A percentile compares a stretch with the other conserved stretches of the same genome.
Evolutionary conservation across 371 early-diverging fungal species (phyloP).

Genomic region (Gilbertella persicaria): DNA sequence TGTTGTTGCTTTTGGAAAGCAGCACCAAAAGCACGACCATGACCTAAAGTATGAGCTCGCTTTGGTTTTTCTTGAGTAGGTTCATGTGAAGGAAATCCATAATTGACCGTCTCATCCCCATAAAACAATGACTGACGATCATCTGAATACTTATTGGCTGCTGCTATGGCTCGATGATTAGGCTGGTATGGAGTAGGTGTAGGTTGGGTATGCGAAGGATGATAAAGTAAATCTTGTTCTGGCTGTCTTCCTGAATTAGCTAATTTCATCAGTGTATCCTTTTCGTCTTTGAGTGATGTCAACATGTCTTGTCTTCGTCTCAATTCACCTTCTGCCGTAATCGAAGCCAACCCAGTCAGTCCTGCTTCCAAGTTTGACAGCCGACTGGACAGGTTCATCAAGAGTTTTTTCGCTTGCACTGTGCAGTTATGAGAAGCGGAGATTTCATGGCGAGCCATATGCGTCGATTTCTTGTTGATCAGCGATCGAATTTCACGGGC

Average conservation of each 20-base stretch:
- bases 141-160: background rate
- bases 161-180: background rate
- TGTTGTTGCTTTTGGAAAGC: conserved; percentile 31
- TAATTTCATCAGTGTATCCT: conserved; percentile 59
- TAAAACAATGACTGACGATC: background rate
- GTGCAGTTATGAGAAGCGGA: conserved; percentile 77
- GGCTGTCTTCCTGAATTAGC: conserved; percentile 52
- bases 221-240: conserved; percentile 33
- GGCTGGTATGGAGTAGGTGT: background rate
- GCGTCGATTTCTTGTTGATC: conserved; percentile 69
- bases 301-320: conserved; percentile 81
- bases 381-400: conserved; percentile 54
- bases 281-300: conserved; percentile 70
- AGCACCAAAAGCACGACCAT: conserved; percentile 71
- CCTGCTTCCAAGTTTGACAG: conserved; percentile 60
- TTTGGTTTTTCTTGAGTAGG: conserved; percentile 2
- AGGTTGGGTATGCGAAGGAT: conserved; percentile 6
- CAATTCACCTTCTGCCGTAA: conserved; percentile 71
- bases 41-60: conserved; percentile 8
- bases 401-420: conserved; percentile 78
- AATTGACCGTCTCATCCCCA: conserved; percentile 8
- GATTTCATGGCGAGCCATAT: conserved; percentile 72
- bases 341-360: conserved; percentile 50
- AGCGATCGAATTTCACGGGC: conserved; percentile 75
- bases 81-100: conserved; percentile 25